Evolutionary conservation across 805 yeast species (phyloP).

Genomic region (Candida yuanshanica): DNA sequence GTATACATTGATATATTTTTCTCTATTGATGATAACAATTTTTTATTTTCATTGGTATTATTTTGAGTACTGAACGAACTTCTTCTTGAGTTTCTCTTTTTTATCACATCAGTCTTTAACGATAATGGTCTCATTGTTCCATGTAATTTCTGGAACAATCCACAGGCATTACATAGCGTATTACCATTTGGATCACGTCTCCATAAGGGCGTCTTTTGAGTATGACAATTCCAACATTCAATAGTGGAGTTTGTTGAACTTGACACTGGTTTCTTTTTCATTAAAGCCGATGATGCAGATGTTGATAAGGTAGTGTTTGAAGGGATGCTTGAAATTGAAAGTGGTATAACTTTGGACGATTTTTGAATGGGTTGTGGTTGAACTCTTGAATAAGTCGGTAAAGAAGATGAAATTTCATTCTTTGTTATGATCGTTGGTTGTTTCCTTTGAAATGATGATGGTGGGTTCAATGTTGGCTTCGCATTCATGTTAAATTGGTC

Average conservation of each 20-base stretch:
- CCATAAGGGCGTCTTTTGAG: constrained; percentile 91
- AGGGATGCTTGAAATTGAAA: constrained; percentile 7
- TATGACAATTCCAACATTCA: constrained; percentile 80
- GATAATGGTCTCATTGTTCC: constrained; percentile 90
- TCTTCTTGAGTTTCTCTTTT: constrained; percentile 50
- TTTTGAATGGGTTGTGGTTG: constrained; percentile 9
- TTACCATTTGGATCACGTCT: constrained; percentile 85
- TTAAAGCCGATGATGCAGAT: constrained; percentile 15
- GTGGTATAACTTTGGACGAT: constrained; percentile 3
- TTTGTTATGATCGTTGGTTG: neutral
- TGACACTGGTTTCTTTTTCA: constrained; percentile 19
- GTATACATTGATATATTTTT: constrained; percentile 20
- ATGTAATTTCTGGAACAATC: constrained; percentile 81
- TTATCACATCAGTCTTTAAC: constrained; percentile 85
- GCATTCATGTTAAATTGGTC: constrained; percentile 11
- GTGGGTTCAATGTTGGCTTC: constrained; percentile 8
- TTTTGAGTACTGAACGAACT: constrained; percentile 14
- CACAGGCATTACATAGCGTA: constrained; percentile 94
- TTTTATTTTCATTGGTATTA: constrained; percentile 10
- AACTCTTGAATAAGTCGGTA: neutral
- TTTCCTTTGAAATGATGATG: neutral
- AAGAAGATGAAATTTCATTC: neutral
- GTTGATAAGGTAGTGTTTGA: constrained; percentile 16
- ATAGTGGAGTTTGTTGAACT: constrained; percentile 19
- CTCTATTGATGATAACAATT: constrained; percentile 15